These are phyloP conservation scores for Kappamyces sp. DNA, from an alignment of 192 early-diverging fungal genomes.

Conservation along the genomic window DNA sequence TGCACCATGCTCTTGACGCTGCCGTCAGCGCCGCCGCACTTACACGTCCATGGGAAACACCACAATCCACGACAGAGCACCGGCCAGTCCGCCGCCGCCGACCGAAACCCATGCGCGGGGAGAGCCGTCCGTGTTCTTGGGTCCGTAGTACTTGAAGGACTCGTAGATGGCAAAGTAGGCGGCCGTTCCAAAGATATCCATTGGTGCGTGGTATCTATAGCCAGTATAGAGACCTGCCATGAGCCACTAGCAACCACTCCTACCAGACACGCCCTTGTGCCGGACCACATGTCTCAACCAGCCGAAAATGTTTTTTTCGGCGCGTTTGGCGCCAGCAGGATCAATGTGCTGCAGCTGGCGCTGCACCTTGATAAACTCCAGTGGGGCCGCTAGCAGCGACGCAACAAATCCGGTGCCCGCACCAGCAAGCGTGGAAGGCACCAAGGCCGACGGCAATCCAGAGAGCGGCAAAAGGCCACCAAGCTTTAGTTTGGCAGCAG, in stretches of 20 bases:
- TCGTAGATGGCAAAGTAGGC: conserved; percentile 51
- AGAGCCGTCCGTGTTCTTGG: conserved; percentile 15
- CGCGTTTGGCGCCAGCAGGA: conserved; percentile 7
- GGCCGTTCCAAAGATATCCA: conserved; percentile 38
- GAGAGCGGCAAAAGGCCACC: conserved; percentile 14
- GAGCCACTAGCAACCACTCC: too few species aligned
- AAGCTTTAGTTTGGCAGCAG: conserved; percentile 57
- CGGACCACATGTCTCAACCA: conserved; percentile 37
- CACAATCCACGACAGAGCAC: conserved; percentile 42
- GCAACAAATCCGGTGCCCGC: conserved; percentile 28
- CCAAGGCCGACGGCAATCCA: conserved; percentile 5
- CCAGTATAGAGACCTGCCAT: conserved; percentile 30
- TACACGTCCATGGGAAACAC: conserved; percentile 53
- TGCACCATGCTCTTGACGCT: conserved; percentile 48
- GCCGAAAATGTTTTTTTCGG: conserved; percentile 12
- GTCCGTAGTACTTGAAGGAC: conserved; percentile 25
- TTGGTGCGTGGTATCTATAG: conserved; percentile 29
- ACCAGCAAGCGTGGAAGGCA: conserved; percentile 6
- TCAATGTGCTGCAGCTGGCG: conserved; percentile 27
- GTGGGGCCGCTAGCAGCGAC: conserved; percentile 41
- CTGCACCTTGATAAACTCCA: conserved; percentile 53
- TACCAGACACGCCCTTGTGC: conserved; percentile 35
- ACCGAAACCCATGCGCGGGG: conserved; percentile 23
- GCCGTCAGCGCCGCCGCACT: conserved; percentile 9
- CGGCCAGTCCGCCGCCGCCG: conserved; percentile 44